Evolutionary conservation across 305 asterid species (phyloP), one percentile per base, ranked within the genome.

Genomic region (Solanum chacoense): DNA sequence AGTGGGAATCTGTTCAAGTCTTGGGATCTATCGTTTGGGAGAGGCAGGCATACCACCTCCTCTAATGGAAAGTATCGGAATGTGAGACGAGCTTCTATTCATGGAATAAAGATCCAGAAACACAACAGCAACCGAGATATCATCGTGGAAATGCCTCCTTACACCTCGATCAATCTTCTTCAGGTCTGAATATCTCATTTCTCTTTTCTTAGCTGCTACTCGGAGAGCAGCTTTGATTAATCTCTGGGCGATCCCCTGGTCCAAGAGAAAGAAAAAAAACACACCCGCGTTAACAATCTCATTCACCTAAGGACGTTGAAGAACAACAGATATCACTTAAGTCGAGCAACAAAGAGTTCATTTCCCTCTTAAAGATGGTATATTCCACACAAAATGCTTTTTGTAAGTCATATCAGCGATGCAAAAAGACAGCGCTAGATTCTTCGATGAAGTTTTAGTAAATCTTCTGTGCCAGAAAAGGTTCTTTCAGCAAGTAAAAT

Each of bases 61-160:
- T 90, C 86, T 92, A 40, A 94, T 87, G 4, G 98, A 96, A 76
- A 92, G 88, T 11, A 73, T 76, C 84, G 95, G 90, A 74, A 84
- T 38, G 29, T 85, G 89, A 45, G 91, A 86, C 42, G 93, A 80
- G 77, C 67, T 81, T 88, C 93, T 90, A 78, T 87, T 93, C 78
- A 88, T 28, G 16, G 94, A 88, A 75, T 91, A 88, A 24, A 90
- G 94, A 87, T 95, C 96, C 50, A 95, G 89, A 88, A 92, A 95
- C 85, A 97, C 95, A 11, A 96, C 98, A 77, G 94, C 94, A 2
- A 94, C 99, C 3, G 98, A 93, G 85, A 97, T 95, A 89, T 97
- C 99, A 20, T 97, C 99, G 28, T 97, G 99, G 91, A 97, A 97
- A 93, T 96, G 98, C 90, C 99, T 94, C 92, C 98, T 94, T 71